Conservation (phyloP, 768 basidiomycete genomes). For the Leccinum pellstonianum region DNA sequence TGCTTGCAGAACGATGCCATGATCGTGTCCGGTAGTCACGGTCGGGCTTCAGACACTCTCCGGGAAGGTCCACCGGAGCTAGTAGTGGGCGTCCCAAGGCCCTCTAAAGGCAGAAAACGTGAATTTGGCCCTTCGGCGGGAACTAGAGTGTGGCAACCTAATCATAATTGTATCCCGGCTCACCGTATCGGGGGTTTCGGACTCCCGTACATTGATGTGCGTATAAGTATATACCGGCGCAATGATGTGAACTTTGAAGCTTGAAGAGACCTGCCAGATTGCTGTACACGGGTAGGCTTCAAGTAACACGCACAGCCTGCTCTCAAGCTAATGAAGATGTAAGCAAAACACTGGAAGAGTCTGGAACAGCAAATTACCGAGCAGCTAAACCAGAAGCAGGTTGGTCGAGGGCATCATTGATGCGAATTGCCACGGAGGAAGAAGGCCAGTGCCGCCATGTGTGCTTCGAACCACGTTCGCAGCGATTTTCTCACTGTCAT, state of each 20-base stretch:
- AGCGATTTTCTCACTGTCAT: background rate
- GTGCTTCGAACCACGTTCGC: background rate
- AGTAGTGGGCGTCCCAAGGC: background rate
- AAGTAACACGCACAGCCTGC: background rate
- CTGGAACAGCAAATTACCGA: background rate
- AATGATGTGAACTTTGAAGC: background rate
- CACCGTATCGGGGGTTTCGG: background rate
- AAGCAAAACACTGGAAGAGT: background rate
- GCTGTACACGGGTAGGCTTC: background rate
- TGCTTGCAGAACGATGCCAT: background rate
- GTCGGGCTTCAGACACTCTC: background rate
- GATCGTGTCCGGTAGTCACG: conserved; percentile 5
- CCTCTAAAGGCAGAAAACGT: background rate
- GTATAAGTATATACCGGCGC: background rate
- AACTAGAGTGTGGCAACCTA: background rate
- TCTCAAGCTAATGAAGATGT: background rate
- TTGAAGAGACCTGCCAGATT: background rate
- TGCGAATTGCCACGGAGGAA: background rate
- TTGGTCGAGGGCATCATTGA: background rate
- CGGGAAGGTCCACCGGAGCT: background rate
- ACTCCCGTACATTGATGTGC: background rate
- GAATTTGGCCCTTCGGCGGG: background rate
- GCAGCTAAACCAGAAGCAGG: background rate
- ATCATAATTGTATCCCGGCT: background rate
- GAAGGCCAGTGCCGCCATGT: background rate